Base-by-base conservation (phyloP, 345 rosid genomes). In the Raphanus sativus region DNA sequence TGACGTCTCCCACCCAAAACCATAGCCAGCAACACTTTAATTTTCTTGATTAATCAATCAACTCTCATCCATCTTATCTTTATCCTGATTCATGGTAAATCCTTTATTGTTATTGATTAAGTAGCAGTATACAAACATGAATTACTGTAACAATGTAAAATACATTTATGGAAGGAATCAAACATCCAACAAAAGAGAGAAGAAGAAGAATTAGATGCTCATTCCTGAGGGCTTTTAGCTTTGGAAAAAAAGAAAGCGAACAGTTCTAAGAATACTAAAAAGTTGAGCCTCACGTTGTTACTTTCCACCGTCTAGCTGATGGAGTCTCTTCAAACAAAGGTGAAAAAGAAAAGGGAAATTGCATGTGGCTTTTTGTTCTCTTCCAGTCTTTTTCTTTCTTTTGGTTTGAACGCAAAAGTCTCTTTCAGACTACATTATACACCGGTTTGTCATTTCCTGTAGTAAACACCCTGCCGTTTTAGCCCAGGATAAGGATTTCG, bases 131-230 rank as follows among this genome's bases (percentile, higher is more conserved):
- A 52, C 58, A 6, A 52, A 52, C 24, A 15, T 52, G 58, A 52
- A 15, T 6, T 52, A 52, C 25, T 52, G 24, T 15, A 16, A 16
- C 29, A 74, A 56, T 55, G 58, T 65, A 56, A 4, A 48, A 11
- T 58, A 66, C 32, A 42, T 17, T 66, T 75, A 16, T 58, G 59
- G 42, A 75, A 67, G 50, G 5, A 66, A 58, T 58, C 62, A 58
- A 25, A 30, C 62, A 65, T 58, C 66, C 17, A 58, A 16, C 17
- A 15, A 55, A 75, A 62, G 13, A 69, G 42, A 75, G 54, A 58
- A 21, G 21, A 21, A 50, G 8, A 54, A 56, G 34, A 63, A 76
- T 69, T 61, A 33, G 69, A 76, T 76, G 79, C 79, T 69, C 9
- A 5, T 45, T 21, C 69, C n/a, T 15, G 74, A 69, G 55, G 42